phyloP scores from a whole-genome alignment of 495 filamentous ascomycete genomes.

The Trichoderma erinaceum region DNA sequence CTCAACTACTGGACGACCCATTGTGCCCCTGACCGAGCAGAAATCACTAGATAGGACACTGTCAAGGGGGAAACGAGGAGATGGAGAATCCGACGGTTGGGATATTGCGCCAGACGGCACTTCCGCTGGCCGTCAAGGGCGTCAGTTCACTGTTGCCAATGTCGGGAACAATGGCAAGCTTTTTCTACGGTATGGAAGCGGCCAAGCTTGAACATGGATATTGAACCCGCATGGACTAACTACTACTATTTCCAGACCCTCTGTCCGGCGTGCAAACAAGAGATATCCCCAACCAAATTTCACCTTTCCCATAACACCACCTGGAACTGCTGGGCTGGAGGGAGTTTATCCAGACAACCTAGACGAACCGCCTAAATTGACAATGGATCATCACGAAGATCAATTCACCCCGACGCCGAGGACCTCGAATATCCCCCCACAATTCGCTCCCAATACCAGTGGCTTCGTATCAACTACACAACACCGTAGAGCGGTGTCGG shows the following conservation, averaged over 20 bases:
- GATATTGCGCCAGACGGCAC: conserved; percentile 45
- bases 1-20: conserved; percentile 21
- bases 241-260: conserved; percentile 44
- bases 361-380: conserved; percentile 25
- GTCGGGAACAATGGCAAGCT: conserved; percentile 90
- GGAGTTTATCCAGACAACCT: background rate
- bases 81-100: conserved; percentile 34
- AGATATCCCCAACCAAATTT: conserved; percentile 54
- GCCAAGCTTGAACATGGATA: background rate
- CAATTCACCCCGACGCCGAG: conserved; percentile 35
- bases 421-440: background rate
- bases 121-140: conserved; percentile 52
- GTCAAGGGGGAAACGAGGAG: conserved; percentile 25
- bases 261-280: conserved; percentile 50
- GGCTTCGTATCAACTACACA: conserved; percentile 31
- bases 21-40: conserved; percentile 41
- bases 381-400: conserved; percentile 36
- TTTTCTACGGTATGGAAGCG: conserved; percentile 74
- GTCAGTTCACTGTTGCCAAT: conserved; percentile 90
- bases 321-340: conserved; percentile 50
- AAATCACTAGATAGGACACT: conserved; percentile 30
- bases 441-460: conserved; percentile 26
- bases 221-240: conserved; percentile 11
- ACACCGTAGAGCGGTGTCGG: conserved; percentile 44
- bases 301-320: conserved; percentile 52